These are phyloP conservation scores for Mariannaea elegans DNA, from an alignment of 2,329 filamentous ascomycete species.

Conservation along the genomic window DNA sequence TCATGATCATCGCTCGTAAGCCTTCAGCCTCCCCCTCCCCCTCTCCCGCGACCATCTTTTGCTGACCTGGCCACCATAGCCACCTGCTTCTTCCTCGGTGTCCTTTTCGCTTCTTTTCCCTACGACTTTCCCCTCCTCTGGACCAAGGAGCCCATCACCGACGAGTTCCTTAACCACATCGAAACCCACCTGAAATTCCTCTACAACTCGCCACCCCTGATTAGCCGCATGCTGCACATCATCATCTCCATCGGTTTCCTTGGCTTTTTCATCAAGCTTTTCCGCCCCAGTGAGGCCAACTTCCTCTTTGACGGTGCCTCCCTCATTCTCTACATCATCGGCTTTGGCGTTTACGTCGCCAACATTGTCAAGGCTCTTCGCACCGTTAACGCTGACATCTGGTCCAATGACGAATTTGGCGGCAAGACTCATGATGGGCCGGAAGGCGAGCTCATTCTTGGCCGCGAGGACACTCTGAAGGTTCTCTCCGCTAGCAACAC, in stretches of 20 bases:
- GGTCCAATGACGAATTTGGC: conserved; percentile 54
- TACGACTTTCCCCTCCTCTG: conserved; percentile 95
- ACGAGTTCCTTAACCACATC: conserved; percentile 81
- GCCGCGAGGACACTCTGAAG: conserved; percentile 87
- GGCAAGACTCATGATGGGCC: conserved; percentile 50
- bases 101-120: conserved; percentile 95
- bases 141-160: conserved; percentile 71
- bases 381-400: conserved; percentile 79
- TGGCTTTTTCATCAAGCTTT: conserved; percentile 93
- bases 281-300: conserved; percentile 92
- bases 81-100: conserved; percentile 96
- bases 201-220: conserved; percentile 89
- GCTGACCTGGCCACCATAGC: conserved; percentile 56
- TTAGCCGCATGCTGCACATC: conserved; percentile 93
- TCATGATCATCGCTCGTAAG: conserved; percentile 95
- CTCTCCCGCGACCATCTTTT: background rate
- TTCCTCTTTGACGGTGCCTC: conserved; percentile 92
- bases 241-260: conserved; percentile 86
- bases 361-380: conserved; percentile 97
- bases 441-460: conserved; percentile 72
- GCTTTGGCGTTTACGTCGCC: conserved; percentile 89
- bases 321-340: conserved; percentile 84
- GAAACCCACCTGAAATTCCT: conserved; percentile 92
- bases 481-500: conserved; percentile 95
- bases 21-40: conserved; percentile 44